Base-by-base conservation (phyloP, 2,329 filamentous ascomycete species). In the Colletotrichum sansevieriae region DNA sequence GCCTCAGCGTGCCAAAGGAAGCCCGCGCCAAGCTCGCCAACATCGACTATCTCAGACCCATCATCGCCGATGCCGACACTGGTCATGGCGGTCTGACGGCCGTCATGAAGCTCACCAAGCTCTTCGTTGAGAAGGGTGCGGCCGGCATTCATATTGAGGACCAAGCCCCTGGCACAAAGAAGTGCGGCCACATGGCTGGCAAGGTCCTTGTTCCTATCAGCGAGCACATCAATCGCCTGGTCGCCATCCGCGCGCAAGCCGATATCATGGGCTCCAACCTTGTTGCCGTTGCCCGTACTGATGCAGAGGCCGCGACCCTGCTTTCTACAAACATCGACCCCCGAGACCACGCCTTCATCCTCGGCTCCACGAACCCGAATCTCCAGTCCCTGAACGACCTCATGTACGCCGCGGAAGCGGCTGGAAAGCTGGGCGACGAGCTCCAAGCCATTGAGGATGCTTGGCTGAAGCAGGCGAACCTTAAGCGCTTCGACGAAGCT, bases 121-220 rank as follows among this genome's bases (percentile, higher is more conserved):
- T 98, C 65, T 98, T 99, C 80, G 84, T 98, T 72, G 96, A 99
- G 85, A 94, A 95, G 81, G 96, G 96, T 75, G 96, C 96, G 52
- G 96, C 96, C 47, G 96, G 96, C 73, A 98, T 99, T 76, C 96
- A 99, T 83, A 98, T 99, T 74, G 96, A 99, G 83, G 96, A 99
- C 80, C 96, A 98, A 83, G 95, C 96, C 4, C 95, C 96, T 3
- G 96, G 96, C 63, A 98, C 96, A 57, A 99, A 99, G 89, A 99
- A 99, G 88, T 99, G 96, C 80, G 96, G 96, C 72, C 96, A 98
- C 84, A 98, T 98, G 96, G 96, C 96, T 73, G 96, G 96, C 77
- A 98, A 98, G 84, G 96, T 98, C 49, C 86, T 99, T 70, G 96
- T 99, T 60, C 96, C 96, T 58, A 97, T 98, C 78, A 93, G 90